Conservation (phyloP, 2,329 filamentous ascomycete species). For the Graphilbum ipis-grandicollis region DNA sequence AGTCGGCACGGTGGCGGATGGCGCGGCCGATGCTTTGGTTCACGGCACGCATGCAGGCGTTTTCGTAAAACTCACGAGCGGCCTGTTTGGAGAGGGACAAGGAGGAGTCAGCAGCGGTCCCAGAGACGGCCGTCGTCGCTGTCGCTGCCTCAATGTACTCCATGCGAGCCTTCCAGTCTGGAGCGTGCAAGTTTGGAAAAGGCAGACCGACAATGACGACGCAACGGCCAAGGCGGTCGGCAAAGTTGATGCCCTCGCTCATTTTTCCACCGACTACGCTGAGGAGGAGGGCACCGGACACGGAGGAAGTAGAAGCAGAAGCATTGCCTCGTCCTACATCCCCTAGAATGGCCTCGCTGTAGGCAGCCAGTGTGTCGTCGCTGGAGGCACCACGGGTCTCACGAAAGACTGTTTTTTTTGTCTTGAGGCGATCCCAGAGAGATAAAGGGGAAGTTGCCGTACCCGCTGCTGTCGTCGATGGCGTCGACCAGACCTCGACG, state of each 20-base stretch:
- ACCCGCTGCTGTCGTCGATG: not conserved
- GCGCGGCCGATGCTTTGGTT: constrained; percentile 93
- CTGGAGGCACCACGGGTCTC: constrained; percentile 36
- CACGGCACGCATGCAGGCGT: constrained; percentile 88
- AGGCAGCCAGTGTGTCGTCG: constrained; percentile 58
- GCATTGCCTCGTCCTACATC: no score
- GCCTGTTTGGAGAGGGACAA: constrained; percentile 29
- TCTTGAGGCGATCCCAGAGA: constrained; percentile 40
- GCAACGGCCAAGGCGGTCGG: constrained; percentile 71
- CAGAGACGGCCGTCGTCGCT: not conserved
- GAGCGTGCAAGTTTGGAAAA: constrained; percentile 76
- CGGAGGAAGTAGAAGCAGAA: no score
- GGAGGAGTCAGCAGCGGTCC: no score
- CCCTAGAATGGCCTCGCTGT: constrained; percentile 51
- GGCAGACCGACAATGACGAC: constrained; percentile 86
- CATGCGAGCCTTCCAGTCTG: constrained; percentile 86
- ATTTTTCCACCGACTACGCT: constrained; percentile 89
- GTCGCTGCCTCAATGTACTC: constrained; percentile 53
- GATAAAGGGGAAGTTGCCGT: constrained; percentile 9
- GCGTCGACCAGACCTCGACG: constrained; percentile 40
- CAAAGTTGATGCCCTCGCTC: constrained; percentile 97
- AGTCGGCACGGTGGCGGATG: constrained; percentile 76
- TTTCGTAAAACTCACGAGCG: constrained; percentile 74
- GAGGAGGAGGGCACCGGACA: constrained; percentile 51
- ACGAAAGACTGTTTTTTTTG: constrained; percentile 45